Conservation (phyloP, 148 eudicot species). For the Nyssa sinensis region DNA sequence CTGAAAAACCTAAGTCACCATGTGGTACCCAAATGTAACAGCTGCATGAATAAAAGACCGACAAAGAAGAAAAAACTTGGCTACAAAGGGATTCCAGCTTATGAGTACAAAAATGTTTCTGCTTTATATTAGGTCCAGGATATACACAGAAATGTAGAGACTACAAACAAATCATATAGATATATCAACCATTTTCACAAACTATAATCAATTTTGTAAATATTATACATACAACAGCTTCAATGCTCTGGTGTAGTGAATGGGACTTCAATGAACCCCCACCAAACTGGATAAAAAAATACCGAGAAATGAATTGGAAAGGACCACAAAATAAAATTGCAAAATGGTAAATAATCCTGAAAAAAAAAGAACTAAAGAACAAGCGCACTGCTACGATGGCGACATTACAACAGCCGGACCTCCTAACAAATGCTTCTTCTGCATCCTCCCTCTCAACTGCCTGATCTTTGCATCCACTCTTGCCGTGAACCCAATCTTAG, state of each 20-base stretch:
- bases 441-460: slow-evolving; percentile 53
- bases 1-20: too few species aligned
- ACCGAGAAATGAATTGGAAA: not conserved
- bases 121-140: not conserved
- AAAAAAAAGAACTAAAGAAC: not conserved
- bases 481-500: slow-evolving; percentile 72
- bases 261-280: not conserved
- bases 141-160: not conserved
- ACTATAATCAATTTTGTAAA: not conserved
- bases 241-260: slow-evolving; percentile 5
- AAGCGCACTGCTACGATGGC: slow-evolving; percentile 3
- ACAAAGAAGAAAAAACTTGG: not conserved
- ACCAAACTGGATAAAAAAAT: not conserved
- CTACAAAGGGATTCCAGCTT: not conserved
- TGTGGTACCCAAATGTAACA: too few species aligned
- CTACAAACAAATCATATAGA: not conserved
- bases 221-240: slow-evolving; percentile 13
- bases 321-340: not conserved
- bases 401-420: slow-evolving; percentile 10
- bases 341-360: not conserved
- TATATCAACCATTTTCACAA: not conserved
- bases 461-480: slow-evolving; percentile 78
- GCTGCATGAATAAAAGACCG: too few species aligned
- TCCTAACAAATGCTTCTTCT: slow-evolving; percentile 49
- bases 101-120: not conserved